Conservation (phyloP, 192 early-diverging fungal genomes). For the Chytriomyces hyalinus region DNA sequence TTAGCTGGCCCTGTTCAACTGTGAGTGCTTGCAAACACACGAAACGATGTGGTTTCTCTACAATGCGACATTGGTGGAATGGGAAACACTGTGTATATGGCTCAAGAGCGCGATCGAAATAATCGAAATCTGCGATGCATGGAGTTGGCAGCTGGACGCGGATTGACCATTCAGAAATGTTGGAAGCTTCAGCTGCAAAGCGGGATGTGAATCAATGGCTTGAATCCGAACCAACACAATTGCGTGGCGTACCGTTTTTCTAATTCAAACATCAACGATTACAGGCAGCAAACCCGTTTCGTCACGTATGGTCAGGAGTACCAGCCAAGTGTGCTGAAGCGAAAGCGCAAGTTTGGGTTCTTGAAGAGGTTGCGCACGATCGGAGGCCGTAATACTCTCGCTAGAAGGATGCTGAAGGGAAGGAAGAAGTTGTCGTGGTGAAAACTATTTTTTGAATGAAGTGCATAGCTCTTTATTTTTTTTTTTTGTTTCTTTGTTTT, state of each 20-base stretch:
- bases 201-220: too few relatives aligned
- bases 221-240: too few relatives aligned
- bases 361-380: conserved; percentile 78
- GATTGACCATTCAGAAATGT: too few relatives aligned
- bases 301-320: conserved; percentile 89
- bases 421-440: conserved; percentile 75
- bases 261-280: background rate
- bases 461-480: background rate
- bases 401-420: conserved; percentile 83
- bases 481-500: background rate
- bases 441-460: background rate
- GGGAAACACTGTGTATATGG: too few relatives aligned
- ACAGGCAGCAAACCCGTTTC: conserved; percentile 68
- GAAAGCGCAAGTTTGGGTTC: conserved; percentile 93
- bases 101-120: too few relatives aligned
- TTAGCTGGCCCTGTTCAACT: too few relatives aligned
- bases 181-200: too few relatives aligned
- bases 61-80: too few relatives aligned
- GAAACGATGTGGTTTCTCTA: too few relatives aligned
- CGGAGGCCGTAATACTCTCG: conserved; percentile 77
- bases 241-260: background rate
- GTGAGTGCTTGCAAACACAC: too few relatives aligned
- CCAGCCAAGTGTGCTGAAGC: conserved; percentile 87
- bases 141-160: too few relatives aligned
- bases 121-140: too few relatives aligned